phyloP scores from a whole-genome alignment of 768 basidiomycete genomes.

The Coprinellus aureogranulatus region DNA sequence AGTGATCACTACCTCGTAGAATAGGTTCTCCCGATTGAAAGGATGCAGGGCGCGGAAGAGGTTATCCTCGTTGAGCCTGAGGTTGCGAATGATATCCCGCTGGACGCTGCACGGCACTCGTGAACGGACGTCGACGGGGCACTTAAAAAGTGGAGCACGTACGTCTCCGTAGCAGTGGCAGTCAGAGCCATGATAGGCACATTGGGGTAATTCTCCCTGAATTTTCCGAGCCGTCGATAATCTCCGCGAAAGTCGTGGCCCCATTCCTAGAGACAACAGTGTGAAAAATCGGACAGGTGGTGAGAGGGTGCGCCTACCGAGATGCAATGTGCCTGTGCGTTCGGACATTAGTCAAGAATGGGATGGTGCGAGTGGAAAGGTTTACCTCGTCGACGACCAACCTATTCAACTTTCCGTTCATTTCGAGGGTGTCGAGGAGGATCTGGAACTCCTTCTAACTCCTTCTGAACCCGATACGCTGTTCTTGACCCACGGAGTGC shows the following conservation, averaged over 20 bases:
- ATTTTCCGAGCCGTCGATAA: constrained; percentile 68
- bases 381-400: constrained; percentile 79
- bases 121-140: background rate
- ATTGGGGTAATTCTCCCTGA: constrained; percentile 61
- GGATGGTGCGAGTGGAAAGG: background rate
- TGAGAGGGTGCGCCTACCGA: constrained; percentile 44
- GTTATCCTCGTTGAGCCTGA: constrained; percentile 55
- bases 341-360: background rate
- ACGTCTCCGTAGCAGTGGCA: constrained; percentile 76
- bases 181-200: constrained; percentile 88
- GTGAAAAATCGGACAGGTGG: background rate
- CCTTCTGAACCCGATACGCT: too few relatives aligned
- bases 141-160: constrained; percentile 17
- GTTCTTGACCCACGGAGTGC: too few relatives aligned
- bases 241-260: constrained; percentile 77
- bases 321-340: constrained; percentile 72
- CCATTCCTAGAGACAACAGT: constrained; percentile 59
- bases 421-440: constrained; percentile 49
- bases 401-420: constrained; percentile 60
- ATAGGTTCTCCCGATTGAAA: constrained; percentile 78
- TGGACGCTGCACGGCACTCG: constrained; percentile 53
- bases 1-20: constrained; percentile 61
- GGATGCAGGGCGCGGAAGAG: constrained; percentile 70
- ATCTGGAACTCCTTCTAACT: constrained; percentile 49
- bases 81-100: constrained; percentile 64